Base-by-base conservation (phyloP, 164 flowering plant species). In the Taxillus chinensis region DNA sequence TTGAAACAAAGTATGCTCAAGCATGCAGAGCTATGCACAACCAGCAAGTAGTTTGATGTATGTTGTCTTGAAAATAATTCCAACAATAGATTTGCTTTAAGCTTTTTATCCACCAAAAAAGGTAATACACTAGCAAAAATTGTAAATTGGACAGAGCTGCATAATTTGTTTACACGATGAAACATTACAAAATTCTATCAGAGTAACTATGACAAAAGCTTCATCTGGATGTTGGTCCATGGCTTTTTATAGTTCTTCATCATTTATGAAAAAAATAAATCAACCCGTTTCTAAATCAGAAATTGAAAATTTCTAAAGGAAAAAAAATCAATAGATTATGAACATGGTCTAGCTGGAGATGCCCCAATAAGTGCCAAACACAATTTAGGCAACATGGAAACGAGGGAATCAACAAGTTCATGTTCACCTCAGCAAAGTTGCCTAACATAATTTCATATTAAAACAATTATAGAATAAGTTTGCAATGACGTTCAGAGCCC, bases 191-290 rank as follows among this genome's bases (percentile, higher is more conserved):
- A 46, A 3, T 67, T 67, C 68, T 66, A 67, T 74, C 73, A 77
- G 77, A 68, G 73, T 74, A 74, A 74, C 73, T 74, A 77, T 77
- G 80, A 77, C 80, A 27, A 62, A 71, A 66, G 73, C 80, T 57
- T 62, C 80, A 74, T 64, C 2, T 67, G 73, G 74, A 70, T 60
- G 12, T 62, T 45, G 5, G 13, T 58, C 75, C 77, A 71, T 66
- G 61, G 75, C 77, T 53, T 42, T 59, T 17, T 4, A 59, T 0
- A 64, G 41, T 6, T 41, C 5, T 52, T 76, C 74, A 68, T 70
- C 79, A 69, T 72, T 37, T 61, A 70, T 72, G 64, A 67, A 43
- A 55, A 39, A 3, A 3, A 13, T 41, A 52, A 51, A 57, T 5
- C 9, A 38, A 9, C 58, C 39, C 5, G 17, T 3, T 39, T 3